Base-by-base conservation (phyloP, 257 asterid genomes). In the Ilex asprella region DNA sequence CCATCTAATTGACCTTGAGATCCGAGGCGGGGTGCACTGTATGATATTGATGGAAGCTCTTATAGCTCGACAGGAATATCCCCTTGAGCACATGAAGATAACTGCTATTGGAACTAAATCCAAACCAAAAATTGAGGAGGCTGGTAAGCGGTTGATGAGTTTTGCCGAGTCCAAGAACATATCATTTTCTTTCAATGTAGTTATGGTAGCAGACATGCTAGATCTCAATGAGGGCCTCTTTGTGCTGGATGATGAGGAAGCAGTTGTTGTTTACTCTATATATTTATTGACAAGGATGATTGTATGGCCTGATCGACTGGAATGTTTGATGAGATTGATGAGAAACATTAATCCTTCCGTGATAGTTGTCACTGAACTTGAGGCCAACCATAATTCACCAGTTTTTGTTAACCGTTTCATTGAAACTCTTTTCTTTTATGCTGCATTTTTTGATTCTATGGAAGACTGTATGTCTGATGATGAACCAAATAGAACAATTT, bases 1-100 rank as follows among this genome's bases (percentile, higher is more conserved):
- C 56, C 86, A 79, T 60, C 16, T 84, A 12, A 55, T 84, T 4
- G 82, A 79, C 16, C 53, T 79, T 2, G 82, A 79, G 7, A 58
- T 63, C 32, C 69, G 51, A 49, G 55, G 64, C 6, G 81, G 82
- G 2, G 64, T 77, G 2, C 77, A 81, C 16, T 79, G 83, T 82
- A 56, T 76, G 11, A 13, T 77, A 29, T 9, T 81, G 55, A 73
- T 81, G 78, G 69, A 78, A 54, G 80, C 76, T 63, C 69, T 75
- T 10, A 68, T 74, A 6, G 62, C 56, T 10, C 29, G 67, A 7
- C 12, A 54, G 16, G 59, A 61, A 16, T 52, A 14, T 50, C 70
- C 70, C 8, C 49, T 78, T 58, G 59, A 73, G 65, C 73, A 50
- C 59, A 79, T 86, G 56, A 81, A 71, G 75, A 75, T 83, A 50